A percentile compares a stretch with the other conserved stretches of the same genome.
Evolutionary conservation across 208 protist genomes (phyloP).

Genomic region (Strigomonas culicis): DNA sequence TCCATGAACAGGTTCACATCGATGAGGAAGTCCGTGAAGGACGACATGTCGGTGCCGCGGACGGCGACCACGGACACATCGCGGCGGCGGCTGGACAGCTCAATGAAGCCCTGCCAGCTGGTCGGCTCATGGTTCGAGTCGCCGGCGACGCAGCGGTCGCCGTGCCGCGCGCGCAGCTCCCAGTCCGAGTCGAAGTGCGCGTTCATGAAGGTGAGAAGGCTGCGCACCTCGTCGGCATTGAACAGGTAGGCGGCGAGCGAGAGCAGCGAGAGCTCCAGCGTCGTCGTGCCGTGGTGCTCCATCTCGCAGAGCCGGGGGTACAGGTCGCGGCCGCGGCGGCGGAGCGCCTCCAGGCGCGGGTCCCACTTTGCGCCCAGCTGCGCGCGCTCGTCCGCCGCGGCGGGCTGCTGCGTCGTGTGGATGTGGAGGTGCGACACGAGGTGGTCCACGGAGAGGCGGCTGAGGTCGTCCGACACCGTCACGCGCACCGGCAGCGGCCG

Average conservation of each 20-base stretch:
- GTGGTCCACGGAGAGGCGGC: slow-evolving; percentile 65
- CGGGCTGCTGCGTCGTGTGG: slow-evolving; percentile 18
- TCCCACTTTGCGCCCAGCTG: background rate
- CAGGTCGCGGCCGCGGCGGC: slow-evolving; percentile 43
- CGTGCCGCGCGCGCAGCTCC: slow-evolving; percentile 51
- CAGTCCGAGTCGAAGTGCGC: slow-evolving; percentile 59
- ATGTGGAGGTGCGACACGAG: slow-evolving; percentile 77
- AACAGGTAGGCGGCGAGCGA: slow-evolving; percentile 62
- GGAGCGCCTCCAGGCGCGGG: too few relatives aligned
- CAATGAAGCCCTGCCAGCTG: slow-evolving; percentile 60
- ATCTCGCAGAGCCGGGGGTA: slow-evolving; percentile 73
- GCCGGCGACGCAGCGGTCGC: slow-evolving; percentile 27
- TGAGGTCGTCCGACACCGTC: slow-evolving; percentile 28
- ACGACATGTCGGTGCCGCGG: slow-evolving; percentile 73
- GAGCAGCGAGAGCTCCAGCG: slow-evolving; percentile 70
- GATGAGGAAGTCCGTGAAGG: slow-evolving; percentile 66
- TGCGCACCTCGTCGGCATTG: slow-evolving; percentile 42
- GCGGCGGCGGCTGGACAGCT: slow-evolving; percentile 60
- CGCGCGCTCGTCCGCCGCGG: background rate
- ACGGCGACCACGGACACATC: slow-evolving; percentile 63
- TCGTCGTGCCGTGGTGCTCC: slow-evolving; percentile 50
- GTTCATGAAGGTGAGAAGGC: slow-evolving; percentile 69
- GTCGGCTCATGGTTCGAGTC: slow-evolving; percentile 55
- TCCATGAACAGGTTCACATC: slow-evolving; percentile 82
- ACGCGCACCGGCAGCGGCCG: slow-evolving; percentile 66